A percentile compares a stretch with the other conserved stretches of the same genome.
These are phyloP conservation scores for Yamadazyma spencermartinsiae DNA, from an alignment of 1,139 yeast species.

Conservation along the genomic window DNA sequence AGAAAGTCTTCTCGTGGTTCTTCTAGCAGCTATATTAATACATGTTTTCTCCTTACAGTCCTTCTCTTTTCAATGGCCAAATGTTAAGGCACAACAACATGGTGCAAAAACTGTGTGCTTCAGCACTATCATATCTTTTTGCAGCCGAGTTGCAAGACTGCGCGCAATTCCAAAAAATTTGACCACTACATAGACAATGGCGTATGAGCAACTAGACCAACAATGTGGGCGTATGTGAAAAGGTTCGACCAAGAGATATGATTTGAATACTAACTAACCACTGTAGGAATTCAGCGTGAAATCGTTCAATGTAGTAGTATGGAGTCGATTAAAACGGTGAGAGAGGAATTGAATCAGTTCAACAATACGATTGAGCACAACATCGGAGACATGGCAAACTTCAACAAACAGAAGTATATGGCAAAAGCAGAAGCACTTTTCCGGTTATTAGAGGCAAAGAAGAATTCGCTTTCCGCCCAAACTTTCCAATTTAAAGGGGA, in stretches of 20 bases:
- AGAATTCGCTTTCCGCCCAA: slow-evolving; percentile 15
- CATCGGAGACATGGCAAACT: slow-evolving; percentile 8
- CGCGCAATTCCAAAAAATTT: neutral
- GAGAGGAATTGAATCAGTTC: slow-evolving; percentile 2
- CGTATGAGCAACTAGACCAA: neutral
- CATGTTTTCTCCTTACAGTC: no score
- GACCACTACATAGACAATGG: neutral
- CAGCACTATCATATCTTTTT: no score
- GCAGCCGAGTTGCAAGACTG: neutral
- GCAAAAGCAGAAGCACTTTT: slow-evolving; percentile 17
- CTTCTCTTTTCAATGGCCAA: no score
- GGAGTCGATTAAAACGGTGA: neutral
- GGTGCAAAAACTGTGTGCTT: no score
- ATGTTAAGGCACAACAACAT: no score
- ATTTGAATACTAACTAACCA: neutral
- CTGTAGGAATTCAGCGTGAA: neutral
- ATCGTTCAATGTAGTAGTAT: slow-evolving; percentile 2
- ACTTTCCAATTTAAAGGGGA: slow-evolving; percentile 28
- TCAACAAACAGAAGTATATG: slow-evolving; percentile 11
- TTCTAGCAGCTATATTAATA: neutral
- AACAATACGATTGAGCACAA: neutral
- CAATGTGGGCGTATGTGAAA: neutral
- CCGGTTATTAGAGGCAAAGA: slow-evolving; percentile 21
- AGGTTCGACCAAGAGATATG: neutral
- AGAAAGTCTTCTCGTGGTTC: neutral